A percentile compares a stretch with the other conserved stretches of the same genome.
Conservation (phyloP, 305 asterid species). For the Fraxinus angustifolia region DNA sequence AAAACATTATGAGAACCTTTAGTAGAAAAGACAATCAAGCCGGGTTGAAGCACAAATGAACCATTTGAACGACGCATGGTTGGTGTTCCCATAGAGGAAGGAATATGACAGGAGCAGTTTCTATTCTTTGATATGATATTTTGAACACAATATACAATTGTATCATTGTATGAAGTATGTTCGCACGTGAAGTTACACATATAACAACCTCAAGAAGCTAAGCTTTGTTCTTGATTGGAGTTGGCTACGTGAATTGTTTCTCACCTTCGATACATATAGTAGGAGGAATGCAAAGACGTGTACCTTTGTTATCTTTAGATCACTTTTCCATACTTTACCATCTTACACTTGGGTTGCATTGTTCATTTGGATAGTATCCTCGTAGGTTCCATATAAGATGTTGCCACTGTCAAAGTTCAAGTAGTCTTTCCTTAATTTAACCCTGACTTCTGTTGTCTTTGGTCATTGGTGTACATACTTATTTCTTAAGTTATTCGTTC, state of each 20-base stretch:
- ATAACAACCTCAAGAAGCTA: neutral
- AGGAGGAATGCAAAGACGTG: neutral
- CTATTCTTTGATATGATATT: neutral
- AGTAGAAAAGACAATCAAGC: neutral
- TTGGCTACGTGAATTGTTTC: neutral
- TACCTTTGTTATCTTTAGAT: neutral
- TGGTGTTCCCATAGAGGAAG: neutral
- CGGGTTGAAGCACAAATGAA: neutral
- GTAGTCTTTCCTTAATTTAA: neutral
- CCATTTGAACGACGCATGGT: neutral
- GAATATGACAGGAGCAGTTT: neutral
- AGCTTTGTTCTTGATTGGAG: neutral
- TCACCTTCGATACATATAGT: neutral
- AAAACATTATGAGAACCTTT: neutral
- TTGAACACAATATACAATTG: neutral
- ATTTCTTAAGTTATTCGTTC: neutral
- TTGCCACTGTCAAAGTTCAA: neutral
- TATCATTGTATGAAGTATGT: neutral
- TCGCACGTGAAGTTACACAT: neutral
- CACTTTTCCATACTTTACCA: neutral
- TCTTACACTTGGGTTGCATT: neutral
- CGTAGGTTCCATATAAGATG: neutral
- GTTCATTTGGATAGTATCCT: neutral
- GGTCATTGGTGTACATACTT: neutral
- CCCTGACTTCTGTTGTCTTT: neutral